phyloP scores from a whole-genome alignment of 1,139 yeast genomes.

The Hyphopichia wangnamkhiaoensis region DNA sequence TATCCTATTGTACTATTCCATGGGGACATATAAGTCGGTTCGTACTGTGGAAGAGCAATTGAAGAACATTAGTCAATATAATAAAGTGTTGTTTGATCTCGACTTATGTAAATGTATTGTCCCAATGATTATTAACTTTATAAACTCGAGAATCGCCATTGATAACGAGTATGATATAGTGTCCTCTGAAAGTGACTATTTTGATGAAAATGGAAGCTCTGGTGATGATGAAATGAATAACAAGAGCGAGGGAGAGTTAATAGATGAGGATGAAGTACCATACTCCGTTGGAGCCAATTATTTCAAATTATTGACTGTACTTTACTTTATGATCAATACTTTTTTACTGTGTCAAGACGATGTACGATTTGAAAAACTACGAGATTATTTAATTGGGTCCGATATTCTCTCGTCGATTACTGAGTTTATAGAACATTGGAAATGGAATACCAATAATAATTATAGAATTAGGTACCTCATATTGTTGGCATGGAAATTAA shows the following conservation, averaged over 20 bases:
- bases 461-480: slow-evolving; percentile 53
- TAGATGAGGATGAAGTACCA: neutral
- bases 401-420: slow-evolving; percentile 49
- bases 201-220: too few species aligned
- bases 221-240: neutral
- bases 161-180: slow-evolving; percentile 9
- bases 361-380: slow-evolving; percentile 13
- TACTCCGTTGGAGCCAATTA: slow-evolving; percentile 18
- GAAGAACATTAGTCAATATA: slow-evolving; percentile 27
- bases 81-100: slow-evolving; percentile 9
- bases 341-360: slow-evolving; percentile 24
- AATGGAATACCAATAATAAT: slow-evolving; percentile 47
- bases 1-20: slow-evolving; percentile 33
- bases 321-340: slow-evolving; percentile 49
- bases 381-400: slow-evolving; percentile 22
- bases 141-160: slow-evolving; percentile 14
- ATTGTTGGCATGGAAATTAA: slow-evolving; percentile 56
- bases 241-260: neutral
- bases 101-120: slow-evolving; percentile 14
- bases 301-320: slow-evolving; percentile 49
- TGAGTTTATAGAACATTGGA: slow-evolving; percentile 62
- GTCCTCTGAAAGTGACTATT: too few species aligned
- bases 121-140: slow-evolving; percentile 13
- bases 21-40: slow-evolving; percentile 43
- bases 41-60: slow-evolving; percentile 36